Evolutionary conservation across 1,284 basidiomycete genomes (phyloP), one percentile per base, ranked within the genome.

Genomic region (Heterobasidion irregulare): DNA sequence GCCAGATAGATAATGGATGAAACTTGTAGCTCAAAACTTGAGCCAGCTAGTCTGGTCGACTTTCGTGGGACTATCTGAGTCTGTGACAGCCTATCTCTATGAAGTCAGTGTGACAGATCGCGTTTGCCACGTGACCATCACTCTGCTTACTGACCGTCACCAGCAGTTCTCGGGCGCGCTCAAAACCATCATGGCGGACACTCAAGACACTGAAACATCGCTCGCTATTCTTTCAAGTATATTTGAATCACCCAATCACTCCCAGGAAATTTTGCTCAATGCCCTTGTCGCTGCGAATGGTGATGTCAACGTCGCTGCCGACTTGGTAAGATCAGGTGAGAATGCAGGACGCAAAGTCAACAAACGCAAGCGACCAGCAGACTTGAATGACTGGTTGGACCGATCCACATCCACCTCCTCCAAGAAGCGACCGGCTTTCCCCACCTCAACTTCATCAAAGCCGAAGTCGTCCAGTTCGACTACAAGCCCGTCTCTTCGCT

Each of bases 151-250:
- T 26, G 26, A 26, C 26, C 26, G 26, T 26, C 26, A 26, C 4
- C 26, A 26, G 26, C 6, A 4, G 26, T 26, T 26, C 26, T 26
- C 26, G 6, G 26, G 26, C 26, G 26, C 26, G 26, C 38, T 12
- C n/a, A 7, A 41, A 41, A 10, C 10, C 38, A 12, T n/a, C 38
- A 41, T 41, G 38, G n/a, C 38, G 10, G 38, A 41, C 10, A 41
- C 26, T 26, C 26, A 41, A 10, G 88, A 91, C 66, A 91, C 85
- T 0, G 88, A 91, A 32, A 79, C 72, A 1, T 72, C 89, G 43
- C 72, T 91, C 50, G 86, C 80, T 10, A 71, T 88, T 54, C 77
- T 89, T 16, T 70, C 73, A 18, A 90, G 86, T 64, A 70, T 87
- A 6, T 65, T 89, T 7, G 67, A 73, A 12, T 63, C 66, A 34